Base-by-base conservation (phyloP, 2,329 filamentous ascomycete genomes). In the Onygenales sp. region DNA sequence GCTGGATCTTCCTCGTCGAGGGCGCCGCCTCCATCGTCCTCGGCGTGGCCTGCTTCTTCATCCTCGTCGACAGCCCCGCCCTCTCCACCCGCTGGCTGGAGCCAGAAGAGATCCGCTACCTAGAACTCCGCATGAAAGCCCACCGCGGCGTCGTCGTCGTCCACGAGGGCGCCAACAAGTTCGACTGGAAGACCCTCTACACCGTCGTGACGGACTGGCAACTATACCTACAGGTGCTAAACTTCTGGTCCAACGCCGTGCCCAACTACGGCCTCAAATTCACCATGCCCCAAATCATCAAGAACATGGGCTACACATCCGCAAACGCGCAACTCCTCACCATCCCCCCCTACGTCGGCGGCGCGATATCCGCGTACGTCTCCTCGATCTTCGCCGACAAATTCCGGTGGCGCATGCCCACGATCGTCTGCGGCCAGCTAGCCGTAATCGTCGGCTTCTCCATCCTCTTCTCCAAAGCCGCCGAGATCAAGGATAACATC, bases 11-110 rank as follows among this genome's bases (percentile, higher is more conserved):
- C 58, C 53, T 87, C 55, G 72, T 87, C 32, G 84, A 88, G 69
- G 88, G 88, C 5, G 71, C 87, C 1, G 74, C 82, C 0, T 91
- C 88, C 0, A 75, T 90, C 1, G 1, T 89, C 1, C 76, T 89
- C 27, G 88, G 85, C 2, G 59, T 50, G 7, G 32, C 17, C 35
- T 52, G 41, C 17, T 56, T 45, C 31, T 50, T 66, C 13, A 57
- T 62, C 31, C 58, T 67, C 9, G 52, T 69, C 17, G 72, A 76
- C 60, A 69, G 66, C 1, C 73, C 73, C 0, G 61, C 65, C 0
- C 61, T 69, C 0, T 70, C 67, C 0, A 58, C 61, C 0, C 51
- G 59, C 2, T 74, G 71, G 68, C 69, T 75, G 1, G 65, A 63
- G 0, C 51, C 64, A 1, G 70, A 74, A 14, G 70, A 75, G 60